phyloP scores from a whole-genome alignment of 163 green algal species.

The Picocystis sp. region DNA sequence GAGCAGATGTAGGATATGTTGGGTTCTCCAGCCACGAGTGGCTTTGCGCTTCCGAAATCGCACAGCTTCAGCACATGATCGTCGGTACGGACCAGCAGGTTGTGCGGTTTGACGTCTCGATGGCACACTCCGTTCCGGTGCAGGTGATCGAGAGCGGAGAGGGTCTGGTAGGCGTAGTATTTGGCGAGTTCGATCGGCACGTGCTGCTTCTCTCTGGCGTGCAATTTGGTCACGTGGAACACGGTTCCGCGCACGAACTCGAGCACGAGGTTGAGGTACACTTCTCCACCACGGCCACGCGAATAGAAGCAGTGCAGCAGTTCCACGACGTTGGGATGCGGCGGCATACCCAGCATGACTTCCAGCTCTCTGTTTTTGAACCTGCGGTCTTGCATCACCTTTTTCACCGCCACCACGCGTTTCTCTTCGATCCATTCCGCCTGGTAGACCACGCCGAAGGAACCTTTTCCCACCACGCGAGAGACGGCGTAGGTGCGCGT shows the following conservation, averaged over 20 bases:
- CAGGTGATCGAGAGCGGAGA: constrained; percentile 73
- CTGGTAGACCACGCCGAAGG: constrained; percentile 95
- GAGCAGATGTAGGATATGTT: constrained; percentile 99
- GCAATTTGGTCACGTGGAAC: constrained; percentile 92
- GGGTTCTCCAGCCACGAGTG: constrained; percentile 66
- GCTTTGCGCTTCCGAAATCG: constrained; percentile 95
- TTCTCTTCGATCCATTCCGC: constrained; percentile 78
- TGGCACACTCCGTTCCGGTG: constrained; percentile 89
- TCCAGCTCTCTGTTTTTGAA: constrained; percentile 99
- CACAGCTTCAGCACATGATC: constrained; percentile 95
- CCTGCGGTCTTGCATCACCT: constrained; percentile 96
- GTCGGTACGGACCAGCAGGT: constrained; percentile 68
- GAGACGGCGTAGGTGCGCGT: constrained; percentile 58
- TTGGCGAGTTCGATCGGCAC: constrained; percentile 91
- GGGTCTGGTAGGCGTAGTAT: constrained; percentile 97
- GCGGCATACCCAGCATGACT: constrained; percentile 86
- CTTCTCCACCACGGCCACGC: constrained; percentile 24
- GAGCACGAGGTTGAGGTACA: constrained; percentile 95
- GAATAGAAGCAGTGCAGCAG: constrained; percentile 95
- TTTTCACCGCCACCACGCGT: constrained; percentile 93
- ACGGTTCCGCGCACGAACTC: constrained; percentile 97
- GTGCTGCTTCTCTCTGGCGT: constrained; percentile 72
- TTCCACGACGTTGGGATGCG: constrained; percentile 89
- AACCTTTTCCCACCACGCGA: constrained; percentile 89
- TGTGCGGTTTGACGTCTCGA: constrained; percentile 98